Base-by-base conservation (phyloP, 805 yeast genomes). In the Brettanomyces nanus region DNA sequence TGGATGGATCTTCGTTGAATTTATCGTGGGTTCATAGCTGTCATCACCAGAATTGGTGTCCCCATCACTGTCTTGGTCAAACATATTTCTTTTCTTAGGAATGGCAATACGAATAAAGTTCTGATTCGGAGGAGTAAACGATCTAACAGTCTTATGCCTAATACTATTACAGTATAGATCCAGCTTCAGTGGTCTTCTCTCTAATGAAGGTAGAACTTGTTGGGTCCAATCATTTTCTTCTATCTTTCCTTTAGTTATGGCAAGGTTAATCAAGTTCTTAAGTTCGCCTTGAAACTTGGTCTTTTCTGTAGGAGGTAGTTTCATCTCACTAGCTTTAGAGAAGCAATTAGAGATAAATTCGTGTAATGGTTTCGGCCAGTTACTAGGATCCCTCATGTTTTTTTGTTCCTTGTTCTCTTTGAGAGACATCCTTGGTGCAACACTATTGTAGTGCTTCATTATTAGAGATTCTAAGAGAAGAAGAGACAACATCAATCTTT, bases 351-450 rank as follows among this genome's bases (percentile, higher is more conserved):
- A 61, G 5, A 78, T 75, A 52, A 75, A 80, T 11, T 55, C 52
- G 49, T 68, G 75, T 29, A 79, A 55, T 3, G 69, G 51, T n/a
- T 54, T 62, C 1, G 85, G 85, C 83, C 83, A 78, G 36, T 49
- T 53, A 28, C 51, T 45, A 1, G 63, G 62, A 36, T 59, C 56
- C 22, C 47, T 52, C 33, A 49, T 46, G 27, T 49, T 36, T 36
- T 45, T 46, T 19, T 22, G 14, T 6, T 7, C 19, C 23, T 31
- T 13, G 6, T 17, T 26, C 13, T 19, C n/a, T n/a, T 14, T 10
- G 19, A 20, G 22, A 20, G 22, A 31, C 14, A 4, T 13, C 23
- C 36, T 33, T 6, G 27, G 28, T 10, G 36, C 19, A 10, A 30
- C 32, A 7, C 15, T 28, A 28, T 28, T 28, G n/a, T 28, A 28